phyloP scores from a whole-genome alignment of 2,329 filamentous ascomycete species.

The Fusarium nodosum region DNA sequence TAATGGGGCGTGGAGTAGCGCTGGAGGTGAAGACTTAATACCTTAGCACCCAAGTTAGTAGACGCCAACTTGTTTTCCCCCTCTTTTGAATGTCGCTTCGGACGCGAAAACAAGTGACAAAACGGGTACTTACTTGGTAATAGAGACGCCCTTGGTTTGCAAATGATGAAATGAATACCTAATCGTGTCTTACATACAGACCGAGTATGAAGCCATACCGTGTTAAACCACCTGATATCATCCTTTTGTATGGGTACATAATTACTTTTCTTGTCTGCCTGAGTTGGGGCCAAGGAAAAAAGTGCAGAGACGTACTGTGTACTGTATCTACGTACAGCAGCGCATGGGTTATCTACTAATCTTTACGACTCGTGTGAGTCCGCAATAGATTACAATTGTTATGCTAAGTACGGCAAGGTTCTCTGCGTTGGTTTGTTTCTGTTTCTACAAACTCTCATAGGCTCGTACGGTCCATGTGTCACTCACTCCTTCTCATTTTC shows the following conservation, averaged over 20 bases:
- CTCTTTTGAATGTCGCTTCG: slow-evolving; percentile 5
- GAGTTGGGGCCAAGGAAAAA: background rate
- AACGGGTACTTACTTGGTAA: background rate
- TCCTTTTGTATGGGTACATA: slow-evolving; percentile 1
- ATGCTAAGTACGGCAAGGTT: background rate
- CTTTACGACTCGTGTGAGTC: slow-evolving; percentile 15
- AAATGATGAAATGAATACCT: slow-evolving; percentile 27
- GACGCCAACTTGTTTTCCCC: slow-evolving; percentile 24
- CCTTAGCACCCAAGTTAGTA: background rate
- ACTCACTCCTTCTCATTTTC: background rate
- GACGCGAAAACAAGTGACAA: background rate
- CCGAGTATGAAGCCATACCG: slow-evolving; percentile 11
- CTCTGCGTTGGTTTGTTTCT: background rate
- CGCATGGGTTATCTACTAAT: background rate
- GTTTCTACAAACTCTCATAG: slow-evolving; percentile 3
- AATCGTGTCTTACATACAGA: slow-evolving; percentile 2
- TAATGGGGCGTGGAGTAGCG: slow-evolving; percentile 22
- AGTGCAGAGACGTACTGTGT: background rate
- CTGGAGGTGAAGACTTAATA: slow-evolving; percentile 1
- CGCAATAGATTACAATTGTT: slow-evolving; percentile 5
- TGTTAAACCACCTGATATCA: slow-evolving; percentile 17
- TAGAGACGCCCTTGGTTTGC: background rate
- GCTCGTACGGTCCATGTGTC: slow-evolving; percentile 2
- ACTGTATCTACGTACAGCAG: background rate
- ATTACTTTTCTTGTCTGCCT: slow-evolving; percentile 4